Conservation (phyloP, 2,329 filamentous ascomycete genomes). For the Fusarium vanettenii region DNA sequence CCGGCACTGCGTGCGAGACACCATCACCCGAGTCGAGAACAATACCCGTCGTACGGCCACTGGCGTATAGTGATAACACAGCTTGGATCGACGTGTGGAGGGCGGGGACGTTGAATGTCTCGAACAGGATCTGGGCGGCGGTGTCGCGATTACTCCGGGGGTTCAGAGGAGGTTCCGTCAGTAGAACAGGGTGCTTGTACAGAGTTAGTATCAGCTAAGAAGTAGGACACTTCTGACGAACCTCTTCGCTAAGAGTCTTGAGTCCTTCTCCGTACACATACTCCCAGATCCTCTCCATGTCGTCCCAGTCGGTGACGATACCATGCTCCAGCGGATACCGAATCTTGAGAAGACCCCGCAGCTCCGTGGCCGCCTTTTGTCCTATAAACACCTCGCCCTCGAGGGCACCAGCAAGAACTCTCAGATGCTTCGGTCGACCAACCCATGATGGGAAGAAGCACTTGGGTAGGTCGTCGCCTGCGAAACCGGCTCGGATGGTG, state of each 20-base stretch:
- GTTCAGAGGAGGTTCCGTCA: constrained; percentile 96
- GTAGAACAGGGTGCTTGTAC: constrained; percentile 85
- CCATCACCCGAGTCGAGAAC: constrained; percentile 96
- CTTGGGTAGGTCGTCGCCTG: constrained; percentile 94
- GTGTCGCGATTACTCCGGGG: constrained; percentile 95
- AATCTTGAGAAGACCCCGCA: constrained; percentile 94
- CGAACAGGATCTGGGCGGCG: constrained; percentile 96
- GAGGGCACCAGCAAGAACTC: constrained; percentile 94
- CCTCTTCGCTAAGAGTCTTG: constrained; percentile 97
- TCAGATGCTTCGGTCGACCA: constrained; percentile 92
- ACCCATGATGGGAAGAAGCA: constrained; percentile 98
- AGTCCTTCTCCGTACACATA: constrained; percentile 96
- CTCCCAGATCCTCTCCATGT: constrained; percentile 99
- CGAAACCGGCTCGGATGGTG: constrained; percentile 96
- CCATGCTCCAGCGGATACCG: constrained; percentile 96
- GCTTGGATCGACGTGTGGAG: constrained; percentile 98
- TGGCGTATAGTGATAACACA: constrained; percentile 94
- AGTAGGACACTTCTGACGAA: constrained; percentile 48
- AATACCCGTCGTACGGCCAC: constrained; percentile 93
- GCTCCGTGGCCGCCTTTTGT: constrained; percentile 85
- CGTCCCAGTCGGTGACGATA: constrained; percentile 99
- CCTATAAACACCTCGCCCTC: constrained; percentile 99
- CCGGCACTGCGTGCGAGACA: constrained; percentile 95
- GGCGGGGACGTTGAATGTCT: constrained; percentile 98
- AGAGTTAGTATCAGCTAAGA: constrained; percentile 27